Base-by-base conservation (phyloP, 2,329 filamentous ascomycete species). In the Phaeosphaeriaceae sp. region DNA sequence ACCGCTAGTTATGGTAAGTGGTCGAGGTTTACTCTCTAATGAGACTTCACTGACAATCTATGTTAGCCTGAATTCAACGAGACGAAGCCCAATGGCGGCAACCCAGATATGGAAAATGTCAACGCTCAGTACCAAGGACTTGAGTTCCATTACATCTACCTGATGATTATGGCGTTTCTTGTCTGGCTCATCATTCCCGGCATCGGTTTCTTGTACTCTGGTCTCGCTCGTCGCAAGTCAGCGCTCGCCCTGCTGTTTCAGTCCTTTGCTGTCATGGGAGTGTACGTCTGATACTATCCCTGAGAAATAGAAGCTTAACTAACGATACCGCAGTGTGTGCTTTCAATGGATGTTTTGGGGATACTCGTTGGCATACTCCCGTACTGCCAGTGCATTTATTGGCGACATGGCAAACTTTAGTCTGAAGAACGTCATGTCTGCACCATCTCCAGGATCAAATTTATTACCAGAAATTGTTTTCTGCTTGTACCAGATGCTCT, bases 101-200 rank as follows among this genome's bases (percentile, higher is more conserved):
- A 86, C 58, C 77, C 81, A 2, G 64, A 79, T 8, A 63, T 75
- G 28, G 75, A 81, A 11, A 78, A 86, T 63, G 79, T 83, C 56
- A 84, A 87, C 59, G 70, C 77, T 9, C 83, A 84, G 60, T 87
- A 84, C 65, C 70, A 68, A 18, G 84, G 84, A 6, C 73, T 79
- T 47, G 83, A 87, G 64, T 85, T 77, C 70, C 79, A 87, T 63
- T 86, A 86, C 67, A 78, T 79, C 32, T 87, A 85, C 62, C 76
- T 84, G 39, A 68, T 83, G 46, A 76, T 84, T 58, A 85, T 83
- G 66, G 77, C 74, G 12, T 84, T 82, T 67, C 77, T 87, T 45
- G 84, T 87, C 45, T 87, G 83, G 80, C 70, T 87, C 42, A 88
- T 88, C 64, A 85, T 87, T 48, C 85, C 85, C 0, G 85, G 84